These are phyloP conservation scores for Martensiomyces pterosporus DNA, from an alignment of 192 early-diverging fungal genomes.

Conservation along the genomic window DNA sequence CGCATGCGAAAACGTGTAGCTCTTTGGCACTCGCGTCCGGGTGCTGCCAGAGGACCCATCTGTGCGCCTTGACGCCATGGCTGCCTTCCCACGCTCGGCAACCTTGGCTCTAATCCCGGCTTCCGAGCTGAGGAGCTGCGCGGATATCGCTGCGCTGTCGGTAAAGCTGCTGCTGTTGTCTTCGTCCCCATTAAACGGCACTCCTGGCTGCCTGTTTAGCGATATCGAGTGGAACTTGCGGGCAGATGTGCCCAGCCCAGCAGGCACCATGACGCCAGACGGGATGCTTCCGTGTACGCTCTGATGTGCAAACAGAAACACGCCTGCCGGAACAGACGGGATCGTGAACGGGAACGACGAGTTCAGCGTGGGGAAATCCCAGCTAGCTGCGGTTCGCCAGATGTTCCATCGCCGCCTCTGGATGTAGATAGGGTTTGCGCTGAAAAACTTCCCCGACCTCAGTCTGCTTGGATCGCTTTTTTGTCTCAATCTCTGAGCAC, in stretches of 20 bases:
- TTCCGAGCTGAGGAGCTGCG: conserved; percentile 15
- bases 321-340: conserved; percentile 29
- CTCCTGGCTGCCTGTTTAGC: conserved; percentile 39
- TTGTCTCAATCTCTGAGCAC: too few species aligned
- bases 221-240: conserved; percentile 50
- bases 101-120: background rate
- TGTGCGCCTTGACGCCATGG: conserved; percentile 14
- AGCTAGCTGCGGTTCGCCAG: conserved; percentile 17
- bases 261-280: conserved; percentile 40
- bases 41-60: conserved; percentile 10
- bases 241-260: conserved; percentile 42
- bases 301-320: conserved; percentile 27
- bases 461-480: too few species aligned
- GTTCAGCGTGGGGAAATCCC: conserved; percentile 50
- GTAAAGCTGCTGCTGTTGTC: conserved; percentile 5
- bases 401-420: conserved; percentile 24
- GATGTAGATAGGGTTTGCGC: conserved; percentile 1
- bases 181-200: conserved; percentile 23
- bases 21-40: conserved; percentile 22
- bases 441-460: background rate
- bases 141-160: conserved; percentile 22
- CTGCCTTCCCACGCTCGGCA: background rate
- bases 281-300: conserved; percentile 20
- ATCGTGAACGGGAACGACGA: conserved; percentile 49
- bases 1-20: conserved; percentile 58